Evolutionary conservation across 2,329 filamentous ascomycete genomes (phyloP).

Genomic region (Diaporthe ampelina): DNA sequence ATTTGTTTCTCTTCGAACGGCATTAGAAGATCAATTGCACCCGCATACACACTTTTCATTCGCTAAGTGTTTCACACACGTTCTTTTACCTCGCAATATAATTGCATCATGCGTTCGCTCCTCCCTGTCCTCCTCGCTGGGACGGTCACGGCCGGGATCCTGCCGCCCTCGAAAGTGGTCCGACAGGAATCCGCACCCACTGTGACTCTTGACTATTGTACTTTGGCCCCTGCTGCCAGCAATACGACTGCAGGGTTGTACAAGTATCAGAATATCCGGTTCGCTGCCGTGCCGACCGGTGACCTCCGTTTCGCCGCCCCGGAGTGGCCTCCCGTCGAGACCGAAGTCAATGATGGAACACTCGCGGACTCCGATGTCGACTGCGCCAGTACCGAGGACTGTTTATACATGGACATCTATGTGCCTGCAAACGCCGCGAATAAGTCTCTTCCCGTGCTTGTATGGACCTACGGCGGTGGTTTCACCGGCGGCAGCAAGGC

Average conservation of each 20-base stretch:
- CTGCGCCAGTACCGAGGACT: constrained; percentile 57
- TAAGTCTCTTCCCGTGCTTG: constrained; percentile 58
- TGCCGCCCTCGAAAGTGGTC: constrained; percentile 29
- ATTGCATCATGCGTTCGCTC: constrained; percentile 21
- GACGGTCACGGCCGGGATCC: background rate
- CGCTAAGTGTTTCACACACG: constrained; percentile 3
- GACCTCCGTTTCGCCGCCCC: constrained; percentile 52
- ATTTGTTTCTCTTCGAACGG: background rate
- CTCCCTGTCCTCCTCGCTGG: constrained; percentile 21
- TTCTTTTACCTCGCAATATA: background rate
- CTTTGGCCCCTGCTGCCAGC: constrained; percentile 43
- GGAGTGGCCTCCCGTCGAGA: constrained; percentile 51
- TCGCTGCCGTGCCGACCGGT: constrained; percentile 51
- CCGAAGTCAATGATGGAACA: constrained; percentile 50
- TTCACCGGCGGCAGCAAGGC: constrained; percentile 58
- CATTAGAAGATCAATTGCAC: background rate
- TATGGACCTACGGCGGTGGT: constrained; percentile 62
- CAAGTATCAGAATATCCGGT: constrained; percentile 55
- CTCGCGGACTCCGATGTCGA: constrained; percentile 51
- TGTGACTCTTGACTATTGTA: constrained; percentile 49
- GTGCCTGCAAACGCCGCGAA: constrained; percentile 59
- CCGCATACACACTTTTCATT: background rate
- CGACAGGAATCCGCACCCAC: constrained; percentile 40
- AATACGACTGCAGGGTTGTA: constrained; percentile 49
- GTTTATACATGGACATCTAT: constrained; percentile 63